Conservation (phyloP, 305 asterid species). For the Fraxinus velutina region DNA sequence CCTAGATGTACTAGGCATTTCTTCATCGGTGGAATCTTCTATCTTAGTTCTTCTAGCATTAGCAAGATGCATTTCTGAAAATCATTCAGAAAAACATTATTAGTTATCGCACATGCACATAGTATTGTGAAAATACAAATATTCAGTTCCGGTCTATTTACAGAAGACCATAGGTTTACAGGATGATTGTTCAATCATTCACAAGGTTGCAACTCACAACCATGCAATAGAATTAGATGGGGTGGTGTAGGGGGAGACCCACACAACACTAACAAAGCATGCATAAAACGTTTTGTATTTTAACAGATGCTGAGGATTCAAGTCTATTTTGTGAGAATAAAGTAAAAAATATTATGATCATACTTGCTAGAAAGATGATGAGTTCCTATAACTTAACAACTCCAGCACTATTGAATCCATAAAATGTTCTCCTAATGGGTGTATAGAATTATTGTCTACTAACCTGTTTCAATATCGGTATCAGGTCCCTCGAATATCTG, state of each 20-base stretch:
- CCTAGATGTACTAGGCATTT: constrained; percentile 77
- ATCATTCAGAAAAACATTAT: constrained; percentile 26
- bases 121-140: not conserved
- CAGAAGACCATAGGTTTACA: constrained; percentile 15
- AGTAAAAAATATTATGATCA: constrained; percentile 16
- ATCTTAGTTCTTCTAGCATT: constrained; percentile 65
- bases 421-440: constrained; percentile 12
- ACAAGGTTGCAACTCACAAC: constrained; percentile 9
- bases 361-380: constrained; percentile 19
- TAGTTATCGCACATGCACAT: constrained; percentile 8
- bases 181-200: constrained; percentile 15
- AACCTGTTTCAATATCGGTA: constrained; percentile 94
- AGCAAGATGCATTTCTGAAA: constrained; percentile 77
- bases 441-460: constrained; percentile 15
- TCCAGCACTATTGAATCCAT: not conserved
- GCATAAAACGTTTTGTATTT: not conserved
- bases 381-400: constrained; percentile 10
- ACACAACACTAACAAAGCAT: constrained; percentile 7
- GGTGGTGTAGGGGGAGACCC: not conserved
- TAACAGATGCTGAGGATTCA: constrained; percentile 7
- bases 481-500: constrained; percentile 96
- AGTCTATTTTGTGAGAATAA: constrained; percentile 8
- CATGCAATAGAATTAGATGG: not conserved
- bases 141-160: constrained; percentile 2
- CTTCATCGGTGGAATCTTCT: constrained; percentile 68